Conservation (phyloP, 1,284 basidiomycete species). For the Meripilus lineatus region DNA sequence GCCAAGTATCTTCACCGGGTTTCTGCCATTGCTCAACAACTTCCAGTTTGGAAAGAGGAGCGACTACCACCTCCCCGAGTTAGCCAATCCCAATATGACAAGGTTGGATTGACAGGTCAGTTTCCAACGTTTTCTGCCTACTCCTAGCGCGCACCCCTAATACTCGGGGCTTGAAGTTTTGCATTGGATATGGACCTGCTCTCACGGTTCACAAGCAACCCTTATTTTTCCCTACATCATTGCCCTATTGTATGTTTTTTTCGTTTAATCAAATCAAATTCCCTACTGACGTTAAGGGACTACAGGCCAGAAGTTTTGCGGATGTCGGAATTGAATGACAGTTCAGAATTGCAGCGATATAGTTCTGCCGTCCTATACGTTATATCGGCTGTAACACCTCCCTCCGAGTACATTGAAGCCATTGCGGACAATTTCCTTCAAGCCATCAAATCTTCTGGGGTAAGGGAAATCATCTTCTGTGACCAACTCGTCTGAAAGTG, state of each 20-base stretch:
- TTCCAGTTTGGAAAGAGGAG: slow-evolving; percentile 68
- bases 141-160: not conserved
- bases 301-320: slow-evolving; percentile 69
- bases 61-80: slow-evolving; percentile 83
- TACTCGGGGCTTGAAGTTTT: slow-evolving; percentile 50
- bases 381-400: slow-evolving; percentile 64
- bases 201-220: slow-evolving; percentile 63
- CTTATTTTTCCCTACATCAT: slow-evolving; percentile 72
- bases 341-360: slow-evolving; percentile 66
- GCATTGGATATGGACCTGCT: slow-evolving; percentile 75
- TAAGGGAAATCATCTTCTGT: slow-evolving; percentile 26
- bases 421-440: slow-evolving; percentile 57
- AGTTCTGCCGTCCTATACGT: slow-evolving; percentile 73
- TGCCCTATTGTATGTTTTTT: slow-evolving; percentile 61
- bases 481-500: not conserved
- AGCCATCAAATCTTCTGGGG: slow-evolving; percentile 67
- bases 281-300: not conserved
- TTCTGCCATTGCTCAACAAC: slow-evolving; percentile 45
- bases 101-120: slow-evolving; percentile 74
- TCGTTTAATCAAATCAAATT: not conserved
- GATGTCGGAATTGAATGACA: slow-evolving; percentile 81
- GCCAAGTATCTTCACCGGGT: slow-evolving; percentile 56
- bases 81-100: slow-evolving; percentile 83
- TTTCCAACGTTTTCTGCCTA: slow-evolving; percentile 16
- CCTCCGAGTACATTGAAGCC: slow-evolving; percentile 55